Evolutionary conservation across 768 basidiomycete species (phyloP), one percentile per base, ranked within the genome.

Genomic region (Clavaria fumosa): DNA sequence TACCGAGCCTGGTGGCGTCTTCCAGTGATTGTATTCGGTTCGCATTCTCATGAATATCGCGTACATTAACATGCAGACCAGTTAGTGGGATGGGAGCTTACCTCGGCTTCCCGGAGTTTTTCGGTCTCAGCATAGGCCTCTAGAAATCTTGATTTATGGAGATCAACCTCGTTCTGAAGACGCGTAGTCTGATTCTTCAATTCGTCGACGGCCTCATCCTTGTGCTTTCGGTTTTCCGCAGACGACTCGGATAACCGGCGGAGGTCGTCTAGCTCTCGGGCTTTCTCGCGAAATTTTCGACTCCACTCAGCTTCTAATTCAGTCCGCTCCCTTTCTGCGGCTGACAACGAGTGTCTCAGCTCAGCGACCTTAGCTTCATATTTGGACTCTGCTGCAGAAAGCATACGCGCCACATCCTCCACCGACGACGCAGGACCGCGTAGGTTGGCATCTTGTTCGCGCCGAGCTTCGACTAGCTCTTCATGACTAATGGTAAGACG

Each of bases 251-350:
- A 51, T 28, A 65, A 50, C 27, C 59, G 60, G 50, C 78, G 74
- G 43, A 90, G 50, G 35, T 74, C 70, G 40, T 95, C 88, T 14
- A 78, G 59, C 52, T 93, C 90, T 44, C 67, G 68, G 17, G 70
- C 64, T 51, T 86, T 82, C 49, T 85, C 80, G 18, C 68, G 68
- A 22, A 96, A 61, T 52, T 88, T 90, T 40, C 66, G 67, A 50
- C 80, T 82, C 85, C 90, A 93, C 43, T 85, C 80, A 18, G 81
- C 78, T 49, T 97, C 93, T 21, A 70, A 70, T 35, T 93, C 90
- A 37, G 69, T 77, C 26, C 89, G 69, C 54, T 97, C 95, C 47
- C 69, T 74, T 60, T 96, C 93, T 15, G 77, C 54, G 6, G 61
- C 59, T 4, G 60, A 50, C 18, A 95, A 55, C 37, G 72, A 71